Evolutionary conservation across 129 eudicot species (phyloP).

Genomic region (Escallonia herrerae): DNA sequence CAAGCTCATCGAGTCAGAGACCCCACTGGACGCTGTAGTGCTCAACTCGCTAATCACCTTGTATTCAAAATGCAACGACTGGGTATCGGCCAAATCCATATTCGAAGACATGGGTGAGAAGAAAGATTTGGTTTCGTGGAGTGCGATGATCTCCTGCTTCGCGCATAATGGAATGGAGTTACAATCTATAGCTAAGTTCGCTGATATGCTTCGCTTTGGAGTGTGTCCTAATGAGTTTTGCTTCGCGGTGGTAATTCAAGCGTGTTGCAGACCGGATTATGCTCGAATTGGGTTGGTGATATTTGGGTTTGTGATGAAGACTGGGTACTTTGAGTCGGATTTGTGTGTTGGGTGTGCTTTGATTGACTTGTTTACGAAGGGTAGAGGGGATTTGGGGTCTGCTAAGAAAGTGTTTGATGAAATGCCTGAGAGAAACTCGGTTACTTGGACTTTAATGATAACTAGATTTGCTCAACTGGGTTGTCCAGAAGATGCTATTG

Average conservation of each 20-base stretch:
- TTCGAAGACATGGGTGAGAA: constrained; percentile 3
- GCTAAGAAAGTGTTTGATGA: constrained; percentile 17
- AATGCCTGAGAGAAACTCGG: constrained; percentile 17
- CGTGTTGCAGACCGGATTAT: background rate
- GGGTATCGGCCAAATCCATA: background rate
- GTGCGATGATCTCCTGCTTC: constrained; percentile 11
- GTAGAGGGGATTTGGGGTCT: constrained; percentile 1
- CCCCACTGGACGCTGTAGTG: constrained; percentile 29
- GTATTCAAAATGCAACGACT: constrained; percentile 9
- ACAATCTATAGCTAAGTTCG: background rate
- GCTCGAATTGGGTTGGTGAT: constrained; percentile 7
- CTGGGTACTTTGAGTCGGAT: constrained; percentile 11
- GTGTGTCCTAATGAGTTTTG: constrained; percentile 16
- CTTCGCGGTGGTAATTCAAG: constrained; percentile 11
- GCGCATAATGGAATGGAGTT: constrained; percentile 2
- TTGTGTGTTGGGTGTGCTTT: constrained; percentile 15
- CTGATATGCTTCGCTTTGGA: constrained; percentile 12
- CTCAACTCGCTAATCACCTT: constrained; percentile 21
- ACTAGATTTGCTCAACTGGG: constrained; percentile 10
- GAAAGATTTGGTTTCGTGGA: constrained; percentile 15
- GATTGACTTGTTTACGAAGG: constrained; percentile 10
- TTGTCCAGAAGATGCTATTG: constrained; percentile 1
- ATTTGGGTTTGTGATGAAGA: constrained; percentile 6
- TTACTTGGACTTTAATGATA: constrained; percentile 11
- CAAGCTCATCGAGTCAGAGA: constrained; percentile 28